Evolutionary conservation across 305 asterid genomes (phyloP).

Genomic region (Coffea humblotiana): DNA sequence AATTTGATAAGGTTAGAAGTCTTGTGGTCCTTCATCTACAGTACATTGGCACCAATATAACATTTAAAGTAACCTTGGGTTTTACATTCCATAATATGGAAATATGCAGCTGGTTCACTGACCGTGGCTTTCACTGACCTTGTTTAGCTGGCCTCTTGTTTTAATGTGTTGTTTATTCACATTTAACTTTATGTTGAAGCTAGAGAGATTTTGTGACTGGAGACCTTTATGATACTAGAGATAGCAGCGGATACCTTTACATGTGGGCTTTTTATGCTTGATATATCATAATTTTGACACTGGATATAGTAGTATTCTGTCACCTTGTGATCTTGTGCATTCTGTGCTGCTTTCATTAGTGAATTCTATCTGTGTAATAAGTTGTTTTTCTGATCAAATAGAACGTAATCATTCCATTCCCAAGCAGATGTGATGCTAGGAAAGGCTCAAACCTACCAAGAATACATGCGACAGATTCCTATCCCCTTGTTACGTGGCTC

Average conservation of each 20-base stretch:
- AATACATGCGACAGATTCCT: conserved; percentile 66
- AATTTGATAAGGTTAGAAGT: background rate
- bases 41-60: background rate
- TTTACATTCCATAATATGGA: background rate
- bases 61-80: background rate
- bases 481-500: conserved; percentile 54
- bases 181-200: background rate
- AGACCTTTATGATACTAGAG: background rate
- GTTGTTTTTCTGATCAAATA: background rate
- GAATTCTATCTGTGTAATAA: background rate
- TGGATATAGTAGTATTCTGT: background rate
- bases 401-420: conserved; percentile 3
- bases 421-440: conserved; percentile 50
- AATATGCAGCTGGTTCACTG: background rate
- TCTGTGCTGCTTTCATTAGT: background rate
- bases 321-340: background rate
- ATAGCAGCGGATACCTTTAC: background rate
- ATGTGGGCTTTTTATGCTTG: background rate
- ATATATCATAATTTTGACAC: background rate
- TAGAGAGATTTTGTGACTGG: background rate
- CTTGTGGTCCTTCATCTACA: background rate
- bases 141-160: background rate
- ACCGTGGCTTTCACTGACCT: background rate
- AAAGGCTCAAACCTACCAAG: conserved; percentile 66
- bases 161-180: background rate